Conservation (phyloP, 1,139 yeast species). For the Protomyces inundatus region DNA sequence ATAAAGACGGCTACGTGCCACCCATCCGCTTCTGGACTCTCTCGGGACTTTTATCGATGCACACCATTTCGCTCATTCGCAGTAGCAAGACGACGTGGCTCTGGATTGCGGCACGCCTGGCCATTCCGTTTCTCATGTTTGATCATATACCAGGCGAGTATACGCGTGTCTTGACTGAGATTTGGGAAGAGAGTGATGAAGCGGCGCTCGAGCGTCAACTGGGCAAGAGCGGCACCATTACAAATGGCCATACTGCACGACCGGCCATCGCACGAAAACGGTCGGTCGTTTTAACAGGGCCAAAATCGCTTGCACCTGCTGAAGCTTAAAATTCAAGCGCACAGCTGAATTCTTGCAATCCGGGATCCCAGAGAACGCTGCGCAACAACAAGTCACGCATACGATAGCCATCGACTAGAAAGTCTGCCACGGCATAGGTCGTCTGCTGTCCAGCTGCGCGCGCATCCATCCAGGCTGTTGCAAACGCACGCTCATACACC, state of each 20-base stretch:
- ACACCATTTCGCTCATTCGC: constrained; percentile 10
- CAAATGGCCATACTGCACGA: background rate
- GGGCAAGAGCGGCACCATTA: background rate
- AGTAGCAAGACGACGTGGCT: constrained; percentile 6
- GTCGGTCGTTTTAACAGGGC: background rate
- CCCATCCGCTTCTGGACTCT: constrained; percentile 20
- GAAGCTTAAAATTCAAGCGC: background rate
- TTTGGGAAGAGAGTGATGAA: constrained; percentile 14
- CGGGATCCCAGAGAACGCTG: background rate
- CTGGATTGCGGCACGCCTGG: constrained; percentile 18
- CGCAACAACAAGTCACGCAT: background rate
- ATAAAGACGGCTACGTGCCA: constrained; percentile 14
- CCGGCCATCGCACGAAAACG: background rate
- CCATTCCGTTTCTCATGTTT: constrained; percentile 19
- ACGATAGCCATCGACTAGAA: background rate
- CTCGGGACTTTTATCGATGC: constrained; percentile 13
- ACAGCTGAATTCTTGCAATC: background rate
- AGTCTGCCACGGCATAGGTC: background rate
- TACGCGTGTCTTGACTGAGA: constrained; percentile 4
- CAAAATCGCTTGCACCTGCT: background rate
- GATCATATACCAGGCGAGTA: constrained; percentile 22
- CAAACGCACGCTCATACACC: background rate
- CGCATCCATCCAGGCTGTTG: background rate
- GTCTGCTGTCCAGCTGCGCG: background rate
- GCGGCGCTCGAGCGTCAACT: constrained; percentile 6